These are phyloP conservation scores for Alternaria dauci DNA, from an alignment of 2,329 filamentous ascomycete genomes.

Conservation along the genomic window DNA sequence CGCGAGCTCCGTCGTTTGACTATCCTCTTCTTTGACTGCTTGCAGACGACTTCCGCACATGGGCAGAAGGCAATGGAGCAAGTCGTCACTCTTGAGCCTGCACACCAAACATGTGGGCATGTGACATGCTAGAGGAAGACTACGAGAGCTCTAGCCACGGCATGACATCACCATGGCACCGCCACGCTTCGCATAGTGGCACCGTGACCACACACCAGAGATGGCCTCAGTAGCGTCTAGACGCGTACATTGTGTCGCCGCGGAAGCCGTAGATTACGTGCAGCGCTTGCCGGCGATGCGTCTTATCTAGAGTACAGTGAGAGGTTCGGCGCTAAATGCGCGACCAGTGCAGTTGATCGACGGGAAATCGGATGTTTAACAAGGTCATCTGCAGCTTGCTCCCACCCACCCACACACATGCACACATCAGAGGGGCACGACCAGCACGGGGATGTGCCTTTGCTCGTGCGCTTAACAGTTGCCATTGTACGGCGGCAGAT, in stretches of 20 bases:
- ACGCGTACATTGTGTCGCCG: neutral
- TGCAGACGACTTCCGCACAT: too few species aligned
- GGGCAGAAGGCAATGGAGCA: too few species aligned
- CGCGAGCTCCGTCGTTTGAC: too few species aligned
- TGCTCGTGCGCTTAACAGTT: neutral
- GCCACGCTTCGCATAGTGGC: neutral
- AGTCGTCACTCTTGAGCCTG: too few species aligned
- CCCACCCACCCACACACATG: slow-evolving; percentile 24
- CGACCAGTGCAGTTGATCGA: slow-evolving; percentile 15
- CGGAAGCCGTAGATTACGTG: neutral
- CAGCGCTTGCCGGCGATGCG: slow-evolving; percentile 4
- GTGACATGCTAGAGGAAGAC: neutral
- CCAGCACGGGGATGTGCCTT: slow-evolving; percentile 17
- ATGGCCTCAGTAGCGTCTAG: neutral
- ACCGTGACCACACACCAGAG: neutral
- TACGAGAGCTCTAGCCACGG: neutral
- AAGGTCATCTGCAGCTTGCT: slow-evolving; percentile 35
- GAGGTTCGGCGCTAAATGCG: slow-evolving; percentile 17
- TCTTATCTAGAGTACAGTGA: slow-evolving; percentile 17
- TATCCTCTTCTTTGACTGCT: too few species aligned
- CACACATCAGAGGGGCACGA: slow-evolving; percentile 24
- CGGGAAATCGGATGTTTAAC: slow-evolving; percentile 11
- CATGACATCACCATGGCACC: neutral
- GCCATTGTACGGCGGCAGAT: slow-evolving; percentile 22
- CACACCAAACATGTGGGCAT: too few species aligned